Conservation (phyloP, 495 filamentous ascomycete species). For the Cudoniella acicularis region DNA sequence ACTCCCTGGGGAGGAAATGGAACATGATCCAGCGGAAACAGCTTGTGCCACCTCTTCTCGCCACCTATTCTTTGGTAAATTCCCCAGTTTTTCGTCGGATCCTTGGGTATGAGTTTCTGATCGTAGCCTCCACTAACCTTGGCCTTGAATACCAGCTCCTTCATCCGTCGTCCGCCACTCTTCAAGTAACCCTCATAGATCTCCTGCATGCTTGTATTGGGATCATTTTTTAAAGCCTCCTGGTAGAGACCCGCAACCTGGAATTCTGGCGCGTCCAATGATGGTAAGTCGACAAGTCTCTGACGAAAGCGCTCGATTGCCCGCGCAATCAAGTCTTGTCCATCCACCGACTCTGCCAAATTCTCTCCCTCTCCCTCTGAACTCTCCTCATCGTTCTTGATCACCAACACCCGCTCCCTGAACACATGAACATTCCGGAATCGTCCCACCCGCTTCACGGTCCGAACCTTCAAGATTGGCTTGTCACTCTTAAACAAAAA, state of each 20-base stretch:
- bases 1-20: not conserved
- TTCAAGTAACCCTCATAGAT: not conserved
- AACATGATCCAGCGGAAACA: not conserved
- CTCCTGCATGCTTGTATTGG: not conserved
- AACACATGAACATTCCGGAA: not conserved
- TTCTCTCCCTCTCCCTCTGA: not conserved
- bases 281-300: not conserved
- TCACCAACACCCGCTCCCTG: not conserved
- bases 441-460: not conserved
- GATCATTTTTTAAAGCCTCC: not conserved
- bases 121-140: not conserved
- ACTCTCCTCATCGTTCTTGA: not conserved
- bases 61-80: not conserved
- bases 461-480: not conserved
- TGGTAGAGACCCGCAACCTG: not conserved
- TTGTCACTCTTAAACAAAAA: not conserved
- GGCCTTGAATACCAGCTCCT: not conserved
- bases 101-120: not conserved
- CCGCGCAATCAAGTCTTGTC: not conserved
- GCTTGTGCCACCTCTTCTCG: not conserved
- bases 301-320: not conserved
- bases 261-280: not conserved
- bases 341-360: not conserved
- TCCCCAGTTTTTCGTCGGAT: not conserved
- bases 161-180: not conserved